Evolutionary conservation across 169 alveolate species (phyloP).

Genomic region (Plasmodium berghei): DNA sequence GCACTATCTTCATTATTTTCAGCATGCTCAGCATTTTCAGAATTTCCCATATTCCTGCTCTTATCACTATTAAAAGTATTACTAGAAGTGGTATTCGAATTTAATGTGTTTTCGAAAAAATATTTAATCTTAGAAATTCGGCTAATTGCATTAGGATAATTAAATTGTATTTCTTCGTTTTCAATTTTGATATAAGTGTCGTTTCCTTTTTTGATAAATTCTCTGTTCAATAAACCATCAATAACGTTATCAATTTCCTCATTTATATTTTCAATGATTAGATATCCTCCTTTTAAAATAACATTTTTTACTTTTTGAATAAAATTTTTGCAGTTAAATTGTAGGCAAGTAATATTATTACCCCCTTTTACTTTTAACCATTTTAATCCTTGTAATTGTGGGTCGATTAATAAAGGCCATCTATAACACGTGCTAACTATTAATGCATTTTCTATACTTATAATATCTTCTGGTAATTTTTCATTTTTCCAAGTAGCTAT

Average conservation of each 20-base stretch:
- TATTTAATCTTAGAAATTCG: conserved; percentile 43
- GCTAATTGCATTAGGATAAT: conserved; percentile 63
- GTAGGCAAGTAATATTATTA: conserved; percentile 92
- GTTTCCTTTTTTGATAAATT: conserved; percentile 92
- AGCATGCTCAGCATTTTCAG: neutral
- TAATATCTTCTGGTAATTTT: conserved; percentile 95
- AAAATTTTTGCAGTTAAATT: conserved; percentile 93
- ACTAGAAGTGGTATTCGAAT: neutral
- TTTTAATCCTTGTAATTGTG: conserved; percentile 96
- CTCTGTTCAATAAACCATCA: conserved; percentile 95
- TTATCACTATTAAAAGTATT: neutral
- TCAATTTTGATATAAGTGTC: conserved; percentile 54
- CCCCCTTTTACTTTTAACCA: conserved; percentile 96
- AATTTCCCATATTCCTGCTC: neutral
- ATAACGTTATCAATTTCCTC: conserved; percentile 95
- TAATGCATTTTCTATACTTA: conserved; percentile 96
- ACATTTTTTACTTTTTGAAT: conserved; percentile 89
- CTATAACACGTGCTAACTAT: conserved; percentile 94
- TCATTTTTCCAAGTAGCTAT: conserved; percentile 96
- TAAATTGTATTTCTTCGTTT: conserved; percentile 61
- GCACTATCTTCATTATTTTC: neutral
- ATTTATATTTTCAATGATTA: conserved; percentile 94
- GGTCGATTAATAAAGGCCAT: conserved; percentile 97
- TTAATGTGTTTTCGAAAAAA: conserved; percentile 28
- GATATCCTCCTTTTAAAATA: conserved; percentile 93